phyloP scores from a whole-genome alignment of 2,329 filamentous ascomycete species.

The Colletotrichum sp. region DNA sequence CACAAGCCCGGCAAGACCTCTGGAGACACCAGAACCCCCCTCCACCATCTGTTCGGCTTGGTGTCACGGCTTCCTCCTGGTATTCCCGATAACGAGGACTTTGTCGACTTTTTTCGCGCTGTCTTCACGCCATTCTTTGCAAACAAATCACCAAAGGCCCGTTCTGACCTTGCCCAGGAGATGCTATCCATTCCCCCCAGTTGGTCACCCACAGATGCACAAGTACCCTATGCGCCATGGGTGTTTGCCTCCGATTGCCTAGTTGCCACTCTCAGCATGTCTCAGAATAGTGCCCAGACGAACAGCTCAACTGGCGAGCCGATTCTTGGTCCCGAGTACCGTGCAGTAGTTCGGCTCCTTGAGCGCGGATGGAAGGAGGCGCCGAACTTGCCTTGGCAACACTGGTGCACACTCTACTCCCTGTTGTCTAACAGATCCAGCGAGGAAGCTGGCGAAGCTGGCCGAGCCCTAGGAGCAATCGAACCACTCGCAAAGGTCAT shows the following conservation, averaged over 20 bases:
- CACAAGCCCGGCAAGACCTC: conserved; percentile 60
- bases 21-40: conserved; percentile 59
- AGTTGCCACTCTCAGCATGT: conserved; percentile 34
- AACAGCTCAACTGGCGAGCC: conserved; percentile 45
- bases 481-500: conserved; percentile 72
- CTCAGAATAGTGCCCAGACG: conserved; percentile 39
- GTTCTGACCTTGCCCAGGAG: conserved; percentile 53
- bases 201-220: conserved; percentile 40
- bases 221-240: conserved; percentile 57
- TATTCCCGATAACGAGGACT: conserved; percentile 50
- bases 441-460: conserved; percentile 70
- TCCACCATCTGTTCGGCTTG: conserved; percentile 70
- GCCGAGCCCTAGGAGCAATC: conserved; percentile 68
- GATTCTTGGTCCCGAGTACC: conserved; percentile 71
- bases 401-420: conserved; percentile 63
- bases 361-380: conserved; percentile 61
- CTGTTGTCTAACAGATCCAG: conserved; percentile 61
- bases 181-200: conserved; percentile 51
- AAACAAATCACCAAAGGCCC: conserved; percentile 48
- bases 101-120: conserved; percentile 50
- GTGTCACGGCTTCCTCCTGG: conserved; percentile 57
- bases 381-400: conserved; percentile 49
- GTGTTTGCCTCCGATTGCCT: conserved; percentile 48
- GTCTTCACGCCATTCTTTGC: conserved; percentile 65
- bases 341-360: conserved; percentile 71